Percentiles rank a stretch among this genome's conserved stretches.
Conservation (phyloP, 1,139 yeast species). For the Pichia sp. region DNA sequence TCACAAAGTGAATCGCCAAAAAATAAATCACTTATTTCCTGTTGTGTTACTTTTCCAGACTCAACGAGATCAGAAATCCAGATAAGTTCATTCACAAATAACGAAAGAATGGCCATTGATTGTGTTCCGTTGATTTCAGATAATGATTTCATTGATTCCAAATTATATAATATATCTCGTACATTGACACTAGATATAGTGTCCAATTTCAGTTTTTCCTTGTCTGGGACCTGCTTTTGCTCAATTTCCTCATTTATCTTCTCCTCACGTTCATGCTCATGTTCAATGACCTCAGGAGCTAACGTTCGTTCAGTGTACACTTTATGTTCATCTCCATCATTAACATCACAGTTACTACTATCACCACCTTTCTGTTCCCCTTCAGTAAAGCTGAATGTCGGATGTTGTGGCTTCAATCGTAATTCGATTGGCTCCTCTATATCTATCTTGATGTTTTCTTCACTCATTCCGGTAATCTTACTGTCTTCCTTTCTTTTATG, state of each 20-base stretch:
- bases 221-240: neutral
- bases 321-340: neutral
- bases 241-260: neutral
- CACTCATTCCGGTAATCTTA: too few relatives aligned
- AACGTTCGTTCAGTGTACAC: conserved; percentile 6
- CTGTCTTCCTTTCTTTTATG: too few relatives aligned
- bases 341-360: neutral
- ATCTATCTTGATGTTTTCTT: neutral
- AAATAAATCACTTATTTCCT: conserved; percentile 5
- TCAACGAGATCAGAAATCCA: conserved; percentile 8
- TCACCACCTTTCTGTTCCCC: neutral
- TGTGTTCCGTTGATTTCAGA: conserved; percentile 18
- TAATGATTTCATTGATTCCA: conserved; percentile 9
- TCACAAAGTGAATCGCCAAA: conserved; percentile 9
- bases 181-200: conserved; percentile 14
- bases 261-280: conserved; percentile 1
- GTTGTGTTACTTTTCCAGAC: neutral
- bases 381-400: conserved; percentile 22
- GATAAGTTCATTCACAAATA: conserved; percentile 9
- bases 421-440: conserved; percentile 18
- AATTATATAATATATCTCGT: conserved; percentile 6
- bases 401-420: conserved; percentile 24
- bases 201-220: conserved; percentile 4
- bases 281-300: neutral
- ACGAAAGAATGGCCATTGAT: conserved; percentile 18